These are phyloP conservation scores for Pestalotiopsis sp. DNA, from an alignment of 2,329 filamentous ascomycete genomes.

Conservation along the genomic window DNA sequence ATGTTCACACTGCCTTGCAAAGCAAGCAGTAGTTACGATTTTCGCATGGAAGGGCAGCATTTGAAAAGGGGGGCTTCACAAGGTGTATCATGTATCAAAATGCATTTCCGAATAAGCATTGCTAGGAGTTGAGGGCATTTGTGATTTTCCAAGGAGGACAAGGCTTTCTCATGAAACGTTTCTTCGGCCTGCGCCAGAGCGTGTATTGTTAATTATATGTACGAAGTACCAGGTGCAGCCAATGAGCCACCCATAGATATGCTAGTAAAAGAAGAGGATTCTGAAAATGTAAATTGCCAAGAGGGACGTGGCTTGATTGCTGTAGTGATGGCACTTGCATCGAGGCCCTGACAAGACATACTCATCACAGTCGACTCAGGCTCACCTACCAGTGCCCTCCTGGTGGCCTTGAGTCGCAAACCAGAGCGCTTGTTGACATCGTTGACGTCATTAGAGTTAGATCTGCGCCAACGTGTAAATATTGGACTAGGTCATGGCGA, in stretches of 20 bases:
- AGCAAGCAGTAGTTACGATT: not conserved
- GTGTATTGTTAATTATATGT: too few relatives aligned
- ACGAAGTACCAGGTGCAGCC: too few relatives aligned
- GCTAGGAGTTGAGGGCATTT: not conserved
- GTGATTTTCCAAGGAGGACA: not conserved
- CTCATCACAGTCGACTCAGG: not conserved
- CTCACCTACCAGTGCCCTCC: not conserved
- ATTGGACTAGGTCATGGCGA: too few relatives aligned
- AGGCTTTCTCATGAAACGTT: not conserved
- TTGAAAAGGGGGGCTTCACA: not conserved
- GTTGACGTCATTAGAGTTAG: slow-evolving; percentile 2
- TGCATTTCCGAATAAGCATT: not conserved
- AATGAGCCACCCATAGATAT: too few relatives aligned
- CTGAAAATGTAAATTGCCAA: too few relatives aligned
- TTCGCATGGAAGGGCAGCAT: not conserved
- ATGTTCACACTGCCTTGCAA: not conserved
- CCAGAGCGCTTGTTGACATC: not conserved
- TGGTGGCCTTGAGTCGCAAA: not conserved
- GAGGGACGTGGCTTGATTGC: not conserved
- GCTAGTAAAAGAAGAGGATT: too few relatives aligned
- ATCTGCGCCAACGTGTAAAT: too few relatives aligned
- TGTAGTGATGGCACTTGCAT: not conserved
- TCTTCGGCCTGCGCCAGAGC: too few relatives aligned
- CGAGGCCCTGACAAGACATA: not conserved
- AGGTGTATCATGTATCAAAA: not conserved